These are phyloP conservation scores for Leishmania tarentolae DNA, from an alignment of 208 protist species.

Conservation along the genomic window DNA sequence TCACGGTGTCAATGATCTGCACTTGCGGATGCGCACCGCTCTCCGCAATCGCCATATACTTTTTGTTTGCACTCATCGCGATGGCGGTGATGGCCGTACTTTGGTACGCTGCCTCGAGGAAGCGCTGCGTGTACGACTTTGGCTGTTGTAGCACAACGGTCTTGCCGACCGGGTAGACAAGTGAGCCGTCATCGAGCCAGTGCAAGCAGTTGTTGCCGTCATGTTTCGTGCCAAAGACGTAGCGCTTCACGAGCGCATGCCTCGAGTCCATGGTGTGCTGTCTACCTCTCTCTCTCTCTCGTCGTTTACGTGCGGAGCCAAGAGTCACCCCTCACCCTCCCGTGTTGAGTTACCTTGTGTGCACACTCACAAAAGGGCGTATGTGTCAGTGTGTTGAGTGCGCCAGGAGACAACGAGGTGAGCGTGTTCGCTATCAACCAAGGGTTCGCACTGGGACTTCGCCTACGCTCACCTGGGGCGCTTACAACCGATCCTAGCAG, in stretches of 20 bases:
- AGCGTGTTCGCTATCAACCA: background rate
- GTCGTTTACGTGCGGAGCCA: background rate
- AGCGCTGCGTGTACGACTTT: slow-evolving; percentile 79
- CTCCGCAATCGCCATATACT: slow-evolving; percentile 95
- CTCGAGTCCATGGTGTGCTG: slow-evolving; percentile 32
- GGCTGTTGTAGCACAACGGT: slow-evolving; percentile 83
- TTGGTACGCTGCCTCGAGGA: slow-evolving; percentile 70
- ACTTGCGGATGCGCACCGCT: slow-evolving; percentile 67
- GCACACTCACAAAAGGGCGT: background rate
- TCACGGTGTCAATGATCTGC: slow-evolving; percentile 88
- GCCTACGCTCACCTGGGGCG: background rate
- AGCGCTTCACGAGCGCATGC: slow-evolving; percentile 71
- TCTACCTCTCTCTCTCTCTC: too few relatives aligned
- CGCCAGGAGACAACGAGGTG: background rate
- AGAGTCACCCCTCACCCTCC: background rate
- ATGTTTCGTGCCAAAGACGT: slow-evolving; percentile 78
- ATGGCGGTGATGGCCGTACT: slow-evolving; percentile 90
- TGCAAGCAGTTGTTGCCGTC: slow-evolving; percentile 69
- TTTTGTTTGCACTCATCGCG: slow-evolving; percentile 91
- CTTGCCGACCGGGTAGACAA: slow-evolving; percentile 89
- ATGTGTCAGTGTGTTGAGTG: background rate
- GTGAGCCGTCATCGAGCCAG: slow-evolving; percentile 87
- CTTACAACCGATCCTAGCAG: background rate
- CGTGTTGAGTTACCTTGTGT: background rate
- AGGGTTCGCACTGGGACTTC: background rate